phyloP scores from a whole-genome alignment of 306 rosid genomes.

The apple (Malus domestica) region ASM211411v1 NC_041791.1:30855501-30856000 shows the following conservation, averaged over 20 bases:
- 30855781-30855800: conserved; percentile 37
- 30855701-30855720: not conserved
- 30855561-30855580: conserved; percentile 4
- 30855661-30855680: not conserved
- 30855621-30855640: not conserved
- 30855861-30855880: conserved; percentile 30
- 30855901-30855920: conserved; percentile 30
- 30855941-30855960: conserved; percentile 26
- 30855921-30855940: conserved; percentile 19
- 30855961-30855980: not conserved
- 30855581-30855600: not conserved
- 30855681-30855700: not conserved
- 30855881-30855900: conserved; percentile 30
- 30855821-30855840: not conserved
- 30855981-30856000: conserved; percentile 29
- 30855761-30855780: not conserved
- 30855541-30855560: conserved; percentile 19
- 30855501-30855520: conserved; percentile 14
- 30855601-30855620: not conserved
- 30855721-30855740: not conserved
- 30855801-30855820: conserved; percentile 21
- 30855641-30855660: not conserved
- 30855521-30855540: conserved; percentile 33
- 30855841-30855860: conserved; percentile 21
- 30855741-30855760: not conserved